Evolutionary conservation across 139 green algal species (phyloP).

Genomic region (Volvox reticuliferus): DNA sequence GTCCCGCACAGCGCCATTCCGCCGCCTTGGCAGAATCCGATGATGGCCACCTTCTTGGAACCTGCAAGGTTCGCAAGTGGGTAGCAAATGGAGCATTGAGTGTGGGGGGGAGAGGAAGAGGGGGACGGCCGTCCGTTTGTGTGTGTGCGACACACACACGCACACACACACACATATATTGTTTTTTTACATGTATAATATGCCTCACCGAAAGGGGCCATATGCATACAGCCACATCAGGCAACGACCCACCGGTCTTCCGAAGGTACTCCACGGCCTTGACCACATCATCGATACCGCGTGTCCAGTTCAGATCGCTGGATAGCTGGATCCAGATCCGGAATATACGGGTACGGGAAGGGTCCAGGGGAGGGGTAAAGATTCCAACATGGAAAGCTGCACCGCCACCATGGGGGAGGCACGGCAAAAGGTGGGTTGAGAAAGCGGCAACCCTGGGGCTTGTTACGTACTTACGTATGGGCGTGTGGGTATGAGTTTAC

Average conservation of each 20-base stretch:
- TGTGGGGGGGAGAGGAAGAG: too few relatives aligned
- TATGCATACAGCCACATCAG: too few relatives aligned
- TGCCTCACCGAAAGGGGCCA: too few relatives aligned
- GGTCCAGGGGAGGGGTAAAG: too few relatives aligned
- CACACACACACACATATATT: too few relatives aligned
- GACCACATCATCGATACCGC: conserved; percentile 70
- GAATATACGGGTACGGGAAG: too few relatives aligned
- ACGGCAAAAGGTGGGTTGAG: not conserved
- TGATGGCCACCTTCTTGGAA: conserved; percentile 63
- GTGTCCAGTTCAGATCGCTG: conserved; percentile 70
- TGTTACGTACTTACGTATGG: too few relatives aligned
- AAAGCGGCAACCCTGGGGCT: too few relatives aligned
- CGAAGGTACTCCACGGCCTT: conserved; percentile 67
- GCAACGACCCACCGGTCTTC: conserved; percentile 3
- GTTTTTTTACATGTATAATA: too few relatives aligned
- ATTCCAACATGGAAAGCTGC: not conserved
- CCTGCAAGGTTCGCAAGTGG: not conserved
- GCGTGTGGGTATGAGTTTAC: too few relatives aligned
- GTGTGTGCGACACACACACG: too few relatives aligned
- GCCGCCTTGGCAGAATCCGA: conserved; percentile 84
- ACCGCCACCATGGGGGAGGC: not conserved
- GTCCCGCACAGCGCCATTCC: conserved; percentile 65
- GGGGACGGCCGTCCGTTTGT: too few relatives aligned
- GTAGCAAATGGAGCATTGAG: not conserved
- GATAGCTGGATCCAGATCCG: conserved; percentile 43